Evolutionary conservation across 331 rosid genomes (phyloP).

Genomic region (Saraca asoca): DNA sequence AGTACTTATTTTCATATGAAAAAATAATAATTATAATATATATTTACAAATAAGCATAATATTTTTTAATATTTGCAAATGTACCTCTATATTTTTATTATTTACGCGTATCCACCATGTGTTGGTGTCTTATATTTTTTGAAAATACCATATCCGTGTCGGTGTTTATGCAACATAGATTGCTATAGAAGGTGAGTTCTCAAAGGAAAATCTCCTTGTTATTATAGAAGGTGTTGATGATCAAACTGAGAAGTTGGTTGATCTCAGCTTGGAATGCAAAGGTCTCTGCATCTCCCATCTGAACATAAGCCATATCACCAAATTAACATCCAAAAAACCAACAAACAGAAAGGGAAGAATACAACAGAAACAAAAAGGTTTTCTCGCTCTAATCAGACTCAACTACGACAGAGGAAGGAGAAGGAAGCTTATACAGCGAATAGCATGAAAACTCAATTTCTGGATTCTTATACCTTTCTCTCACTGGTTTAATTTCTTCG

Average conservation of each 20-base stretch:
- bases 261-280: constrained; percentile 77
- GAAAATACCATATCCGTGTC: too few relatives aligned
- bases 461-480: constrained; percentile 55
- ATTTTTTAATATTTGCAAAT: too few relatives aligned
- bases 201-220: constrained; percentile 81
- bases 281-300: constrained; percentile 58
- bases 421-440: constrained; percentile 4
- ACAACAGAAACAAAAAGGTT: neutral
- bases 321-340: neutral
- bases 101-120: too few relatives aligned
- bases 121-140: too few relatives aligned
- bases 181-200: constrained; percentile 53
- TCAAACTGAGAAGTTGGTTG: constrained; percentile 69
- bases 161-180: too few relatives aligned
- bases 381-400: neutral
- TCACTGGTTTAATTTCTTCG: neutral
- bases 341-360: neutral
- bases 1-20: too few relatives aligned
- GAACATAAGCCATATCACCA: constrained; percentile 53
- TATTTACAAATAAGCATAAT: too few relatives aligned
- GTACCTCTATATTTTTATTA: too few relatives aligned
- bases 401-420: fast-evolving
- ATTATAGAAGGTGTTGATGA: constrained; percentile 68
- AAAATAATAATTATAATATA: too few relatives aligned
- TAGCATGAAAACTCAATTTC: neutral